Base-by-base conservation (phyloP, 192 early-diverging fungal genomes). In the Coemansia sp. region DNA sequence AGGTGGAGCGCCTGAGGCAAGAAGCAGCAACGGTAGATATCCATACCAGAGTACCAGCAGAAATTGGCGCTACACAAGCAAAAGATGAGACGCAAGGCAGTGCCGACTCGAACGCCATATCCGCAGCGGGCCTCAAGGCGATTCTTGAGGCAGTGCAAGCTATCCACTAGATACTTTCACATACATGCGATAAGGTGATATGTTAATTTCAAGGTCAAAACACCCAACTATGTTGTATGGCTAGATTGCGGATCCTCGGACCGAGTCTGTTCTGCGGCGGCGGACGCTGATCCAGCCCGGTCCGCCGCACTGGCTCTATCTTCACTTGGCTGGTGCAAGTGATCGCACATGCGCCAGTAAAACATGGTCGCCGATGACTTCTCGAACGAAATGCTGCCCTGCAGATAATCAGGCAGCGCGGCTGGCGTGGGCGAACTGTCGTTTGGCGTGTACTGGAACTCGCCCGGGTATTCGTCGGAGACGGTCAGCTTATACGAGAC, bases 271-370 rank as follows among this genome's bases (percentile, higher is more conserved):
- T 7, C 50, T 3, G 37, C 4, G 4, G 39, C 32, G 38, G 41
- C 41, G 4, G 41, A 9, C 9, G 9, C 41, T 15, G 41, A 11
- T 1, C 15, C 41, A 13, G 13, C 16, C 10, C 4, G 41, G 12
- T 43, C 50, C 3, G 44, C 4, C 1, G 39, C 32, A 29, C 9
- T 38, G 35, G 2, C 27, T 34, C 18, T 37, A 37, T 37, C 55
- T 22, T 24, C 15, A 11, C 10, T 27, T 45, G 3, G 27, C 41
- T 70, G 52, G 59, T 74, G 71, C 59, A 83, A 41, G 43, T 75
- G 76, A 49, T 71, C 69, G 66, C 76, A 83, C 60, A 83, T 56
- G 32, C 80, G 75, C 80, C 80, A 83, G 58, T 65, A 75, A 67
- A 83, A 83, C 80, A 83, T 78, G 70, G 38, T 65, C 6, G 69